Evolutionary conservation across 2,329 filamentous ascomycete genomes (phyloP).

Genomic region (Chrysosporium queenslandicum): DNA sequence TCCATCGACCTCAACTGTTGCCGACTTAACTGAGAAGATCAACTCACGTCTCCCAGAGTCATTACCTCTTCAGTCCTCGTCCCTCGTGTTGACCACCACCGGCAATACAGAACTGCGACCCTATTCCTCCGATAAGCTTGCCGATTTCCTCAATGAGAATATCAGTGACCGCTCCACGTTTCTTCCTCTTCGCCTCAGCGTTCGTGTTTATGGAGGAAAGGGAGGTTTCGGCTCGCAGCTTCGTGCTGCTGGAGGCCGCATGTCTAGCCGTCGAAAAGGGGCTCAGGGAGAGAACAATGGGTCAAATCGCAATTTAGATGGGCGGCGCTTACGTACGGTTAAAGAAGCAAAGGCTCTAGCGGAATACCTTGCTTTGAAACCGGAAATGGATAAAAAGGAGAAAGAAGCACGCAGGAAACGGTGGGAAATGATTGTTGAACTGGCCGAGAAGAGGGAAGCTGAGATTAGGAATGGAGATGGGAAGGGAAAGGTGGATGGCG

Average conservation of each 20-base stretch:
- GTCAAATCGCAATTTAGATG: constrained; percentile 87
- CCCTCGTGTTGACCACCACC: constrained; percentile 70
- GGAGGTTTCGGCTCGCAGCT: constrained; percentile 96
- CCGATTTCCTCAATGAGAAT: constrained; percentile 44
- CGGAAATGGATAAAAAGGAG: constrained; percentile 92
- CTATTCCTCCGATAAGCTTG: constrained; percentile 47
- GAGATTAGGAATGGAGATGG: constrained; percentile 63
- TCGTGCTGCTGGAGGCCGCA: constrained; percentile 90
- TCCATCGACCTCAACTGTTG: constrained; percentile 52
- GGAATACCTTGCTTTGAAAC: constrained; percentile 89
- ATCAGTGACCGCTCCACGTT: constrained; percentile 51
- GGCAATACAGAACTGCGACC: constrained; percentile 60
- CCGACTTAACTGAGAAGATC: constrained; percentile 56
- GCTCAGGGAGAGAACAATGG: constrained; percentile 73
- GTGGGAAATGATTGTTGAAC: constrained; percentile 81
- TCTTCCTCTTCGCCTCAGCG: constrained; percentile 69
- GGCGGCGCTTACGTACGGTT: constrained; percentile 77
- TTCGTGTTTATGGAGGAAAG: constrained; percentile 81
- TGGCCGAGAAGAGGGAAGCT: constrained; percentile 70
- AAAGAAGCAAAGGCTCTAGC: constrained; percentile 92
- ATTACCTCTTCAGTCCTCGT: constrained; percentile 40
- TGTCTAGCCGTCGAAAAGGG: constrained; percentile 90
- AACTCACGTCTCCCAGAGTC: constrained; percentile 49
- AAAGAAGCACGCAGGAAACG: constrained; percentile 70
- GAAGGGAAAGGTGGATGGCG: constrained; percentile 62